Base-by-base conservation (phyloP, 2,329 filamentous ascomycete genomes). In the Aspergillus novofumigatus region DNA sequence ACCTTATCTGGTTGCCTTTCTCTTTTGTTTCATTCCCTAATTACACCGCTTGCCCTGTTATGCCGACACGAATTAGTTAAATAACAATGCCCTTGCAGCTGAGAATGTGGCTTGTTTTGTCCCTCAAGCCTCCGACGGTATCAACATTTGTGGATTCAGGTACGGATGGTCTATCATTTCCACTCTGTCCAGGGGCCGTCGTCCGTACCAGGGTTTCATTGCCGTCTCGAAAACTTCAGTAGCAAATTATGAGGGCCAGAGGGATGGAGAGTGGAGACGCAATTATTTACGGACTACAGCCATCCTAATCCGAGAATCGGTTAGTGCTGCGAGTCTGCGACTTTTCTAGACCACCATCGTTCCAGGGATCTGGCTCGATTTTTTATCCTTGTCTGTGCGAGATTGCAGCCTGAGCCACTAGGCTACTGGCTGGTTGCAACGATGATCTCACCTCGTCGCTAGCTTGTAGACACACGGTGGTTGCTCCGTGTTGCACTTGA, bases 311-410 rank as follows among this genome's bases (percentile, higher is more conserved):
- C 32, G 32, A 17, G 32, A 35, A 35, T 35, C 20, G n/a, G 42
- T 20, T 29, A 49, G 47, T n/a, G 47, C 4, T 23, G 21, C 47
- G 23, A 49, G 23, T n/a, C 26, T 49, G 23, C 26, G 26, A 29
- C 26, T 49, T 49, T 26, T 49, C 49, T 51, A 51, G 26, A 51
- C 49, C 49, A 49, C 14, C 49, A 51, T 51, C 3, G 49, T 51
- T 32, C 49, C 49, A 51, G n/a, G 20, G 49, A 35, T 51, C 49
- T 51, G 49, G 49, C 49, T 29, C 49, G 14, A 35, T 35, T 38
- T 14, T 38, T 17, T 14, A 17, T 38, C 32, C 32, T 38, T 17
- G 11, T 35, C 32, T 17, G 32, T 38, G 32, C 14, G 32, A 38
- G 32, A 38, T 14, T 2, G 11, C 32, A 35, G 32, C 14, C 4